phyloP scores from a whole-genome alignment of 257 asterid genomes.

The Nicotiana sylvestris region DNA sequence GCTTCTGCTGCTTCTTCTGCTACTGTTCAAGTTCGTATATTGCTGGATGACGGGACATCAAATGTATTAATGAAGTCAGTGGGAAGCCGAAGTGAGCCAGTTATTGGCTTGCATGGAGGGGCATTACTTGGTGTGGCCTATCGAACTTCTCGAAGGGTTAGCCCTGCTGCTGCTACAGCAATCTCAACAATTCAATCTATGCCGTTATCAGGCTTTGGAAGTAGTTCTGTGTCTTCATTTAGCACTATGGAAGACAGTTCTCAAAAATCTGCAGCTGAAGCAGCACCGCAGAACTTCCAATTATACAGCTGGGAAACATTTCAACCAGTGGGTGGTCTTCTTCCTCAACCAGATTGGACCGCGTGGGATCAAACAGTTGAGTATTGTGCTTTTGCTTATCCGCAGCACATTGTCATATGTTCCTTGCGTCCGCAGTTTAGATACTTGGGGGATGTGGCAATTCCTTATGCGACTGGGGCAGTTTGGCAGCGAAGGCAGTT shows the following conservation, averaged over 20 bases:
- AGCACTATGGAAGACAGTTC: slow-evolving; percentile 74
- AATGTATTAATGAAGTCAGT: slow-evolving; percentile 93
- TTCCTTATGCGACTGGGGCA: slow-evolving; percentile 93
- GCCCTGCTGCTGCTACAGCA: slow-evolving; percentile 74
- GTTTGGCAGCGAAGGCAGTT: slow-evolving; percentile 98
- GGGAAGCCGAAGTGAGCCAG: slow-evolving; percentile 91
- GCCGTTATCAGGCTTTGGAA: slow-evolving; percentile 84
- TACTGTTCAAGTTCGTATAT: slow-evolving; percentile 89
- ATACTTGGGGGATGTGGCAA: slow-evolving; percentile 94
- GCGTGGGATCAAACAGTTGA: slow-evolving; percentile 99
- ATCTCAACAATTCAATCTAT: slow-evolving; percentile 83
- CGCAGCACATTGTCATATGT: slow-evolving; percentile 78
- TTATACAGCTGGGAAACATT: slow-evolving; percentile 97
- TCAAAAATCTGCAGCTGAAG: slow-evolving; percentile 61
- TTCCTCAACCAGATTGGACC: slow-evolving; percentile 99
- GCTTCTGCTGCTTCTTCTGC: slow-evolving; percentile 94
- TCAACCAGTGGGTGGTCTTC: slow-evolving; percentile 96
- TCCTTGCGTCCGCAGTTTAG: slow-evolving; percentile 97
- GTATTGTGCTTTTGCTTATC: slow-evolving; percentile 95
- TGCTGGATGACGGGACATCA: slow-evolving; percentile 95
- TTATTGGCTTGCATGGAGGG: slow-evolving; percentile 89
- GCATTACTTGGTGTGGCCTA: slow-evolving; percentile 92
- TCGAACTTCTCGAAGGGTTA: slow-evolving; percentile 86
- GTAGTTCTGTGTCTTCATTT: slow-evolving; percentile 62
- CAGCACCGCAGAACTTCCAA: slow-evolving; percentile 79